Conservation (phyloP, 768 basidiomycete species). For the Tephrocybe sp. region DNA sequence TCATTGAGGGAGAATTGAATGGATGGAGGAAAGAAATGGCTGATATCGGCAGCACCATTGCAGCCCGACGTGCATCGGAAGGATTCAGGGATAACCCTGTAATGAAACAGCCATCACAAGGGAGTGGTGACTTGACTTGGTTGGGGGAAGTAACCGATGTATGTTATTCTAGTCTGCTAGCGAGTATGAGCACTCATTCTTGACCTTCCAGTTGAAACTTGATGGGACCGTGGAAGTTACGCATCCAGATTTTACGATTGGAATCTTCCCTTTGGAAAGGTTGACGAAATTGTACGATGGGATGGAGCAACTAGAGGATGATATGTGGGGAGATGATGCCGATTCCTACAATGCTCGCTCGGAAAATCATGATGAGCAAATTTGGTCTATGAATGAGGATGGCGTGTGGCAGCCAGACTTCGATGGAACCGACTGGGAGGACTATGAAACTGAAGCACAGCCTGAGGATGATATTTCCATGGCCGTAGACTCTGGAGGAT, state of each 20-base stretch:
- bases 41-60: constrained; percentile 61
- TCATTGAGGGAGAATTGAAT: constrained; percentile 48
- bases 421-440: constrained; percentile 41
- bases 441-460: constrained; percentile 28
- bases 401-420: constrained; percentile 48
- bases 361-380: constrained; percentile 42
- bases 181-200: constrained; percentile 10
- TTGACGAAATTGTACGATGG: constrained; percentile 81
- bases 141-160: constrained; percentile 85
- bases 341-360: constrained; percentile 42
- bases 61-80: constrained; percentile 43
- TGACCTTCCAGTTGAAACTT: constrained; percentile 55
- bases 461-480: constrained; percentile 19
- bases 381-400: constrained; percentile 43
- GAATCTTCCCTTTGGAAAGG: constrained; percentile 60
- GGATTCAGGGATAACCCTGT: constrained; percentile 33
- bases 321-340: constrained; percentile 55
- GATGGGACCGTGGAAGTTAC: constrained; percentile 76
- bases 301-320: constrained; percentile 76
- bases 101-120: constrained; percentile 41
- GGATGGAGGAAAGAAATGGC: constrained; percentile 77
- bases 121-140: constrained; percentile 61
- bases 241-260: constrained; percentile 55
- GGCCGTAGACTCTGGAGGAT: constrained; percentile 17
- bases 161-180: constrained; percentile 25